A percentile compares a stretch with the other conserved stretches of the same genome.
phyloP scores from a whole-genome alignment of 805 yeast species.

The Kluyveromyces nonfermentans region DNA sequence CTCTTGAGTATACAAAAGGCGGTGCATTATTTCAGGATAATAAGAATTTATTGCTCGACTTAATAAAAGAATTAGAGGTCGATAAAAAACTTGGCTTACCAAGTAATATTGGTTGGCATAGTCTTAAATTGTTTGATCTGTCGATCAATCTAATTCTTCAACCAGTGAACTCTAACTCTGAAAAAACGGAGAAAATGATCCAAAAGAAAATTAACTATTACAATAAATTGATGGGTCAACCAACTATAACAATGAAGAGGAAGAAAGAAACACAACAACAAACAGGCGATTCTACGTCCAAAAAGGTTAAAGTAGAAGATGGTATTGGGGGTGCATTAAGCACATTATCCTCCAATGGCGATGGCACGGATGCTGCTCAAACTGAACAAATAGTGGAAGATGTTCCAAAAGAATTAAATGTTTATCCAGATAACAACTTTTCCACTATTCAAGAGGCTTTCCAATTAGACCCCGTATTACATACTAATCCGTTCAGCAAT shows the following conservation, averaged over 20 bases:
- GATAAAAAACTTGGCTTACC: constrained; percentile 48
- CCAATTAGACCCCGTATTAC: constrained; percentile 26
- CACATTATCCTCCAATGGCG: not conserved
- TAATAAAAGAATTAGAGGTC: constrained; percentile 40
- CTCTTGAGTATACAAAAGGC: constrained; percentile 73
- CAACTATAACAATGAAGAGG: constrained; percentile 5
- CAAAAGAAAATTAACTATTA: constrained; percentile 22
- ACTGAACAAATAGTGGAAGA: constrained; percentile 1
- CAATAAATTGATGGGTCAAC: constrained; percentile 20
- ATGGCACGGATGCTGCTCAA: not conserved
- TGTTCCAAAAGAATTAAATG: constrained; percentile 2
- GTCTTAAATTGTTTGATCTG: constrained; percentile 46
- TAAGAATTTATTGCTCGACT: constrained; percentile 43
- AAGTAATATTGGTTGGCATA: constrained; percentile 50
- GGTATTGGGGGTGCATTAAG: not conserved
- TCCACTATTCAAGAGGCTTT: constrained; percentile 16
- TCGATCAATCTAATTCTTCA: constrained; percentile 55
- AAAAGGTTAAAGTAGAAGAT: constrained; percentile 11
- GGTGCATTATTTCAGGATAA: constrained; percentile 72
- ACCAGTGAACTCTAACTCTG: constrained; percentile 32
- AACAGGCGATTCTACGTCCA: constrained; percentile 7
- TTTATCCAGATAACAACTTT: constrained; percentile 1
- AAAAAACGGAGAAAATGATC: constrained; percentile 24
- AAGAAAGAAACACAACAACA: not conserved
- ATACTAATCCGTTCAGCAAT: constrained; percentile 18